Conservation (phyloP, 2,329 filamentous ascomycete species). For the Colletotrichum sansevieriae region DNA sequence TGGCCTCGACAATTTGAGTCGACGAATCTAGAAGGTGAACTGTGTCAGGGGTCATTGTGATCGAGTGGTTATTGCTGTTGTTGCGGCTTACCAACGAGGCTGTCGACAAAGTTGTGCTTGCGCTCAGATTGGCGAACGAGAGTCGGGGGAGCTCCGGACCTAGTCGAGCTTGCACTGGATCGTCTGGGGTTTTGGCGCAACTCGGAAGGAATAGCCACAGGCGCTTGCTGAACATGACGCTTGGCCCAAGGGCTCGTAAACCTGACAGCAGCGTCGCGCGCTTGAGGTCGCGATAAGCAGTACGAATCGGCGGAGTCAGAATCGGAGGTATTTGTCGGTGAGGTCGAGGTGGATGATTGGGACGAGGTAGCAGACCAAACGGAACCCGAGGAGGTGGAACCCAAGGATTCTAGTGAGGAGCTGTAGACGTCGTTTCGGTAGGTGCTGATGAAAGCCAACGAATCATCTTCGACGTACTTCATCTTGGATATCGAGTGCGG, state of each 20-base stretch:
- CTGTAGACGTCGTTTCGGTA: slow-evolving; percentile 73
- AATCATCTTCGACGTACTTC: slow-evolving; percentile 66
- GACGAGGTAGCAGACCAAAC: slow-evolving; percentile 82
- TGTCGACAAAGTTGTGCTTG: slow-evolving; percentile 96
- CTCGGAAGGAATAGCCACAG: slow-evolving; percentile 65
- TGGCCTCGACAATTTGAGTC: slow-evolving; percentile 95
- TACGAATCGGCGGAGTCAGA: slow-evolving; percentile 62
- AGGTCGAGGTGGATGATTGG: slow-evolving; percentile 78
- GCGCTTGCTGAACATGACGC: slow-evolving; percentile 43
- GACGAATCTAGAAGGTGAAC: slow-evolving; percentile 80
- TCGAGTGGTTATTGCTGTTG: slow-evolving; percentile 41
- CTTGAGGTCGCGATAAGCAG: slow-evolving; percentile 52
- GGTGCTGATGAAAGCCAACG: slow-evolving; percentile 64
- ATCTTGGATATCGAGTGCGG: slow-evolving; percentile 61
- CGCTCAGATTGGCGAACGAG: slow-evolving; percentile 90
- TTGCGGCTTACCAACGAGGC: slow-evolving; percentile 89
- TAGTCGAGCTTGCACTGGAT: slow-evolving; percentile 67
- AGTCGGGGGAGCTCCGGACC: slow-evolving; percentile 71
- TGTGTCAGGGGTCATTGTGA: slow-evolving; percentile 48
- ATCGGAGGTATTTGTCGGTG: slow-evolving; percentile 72
- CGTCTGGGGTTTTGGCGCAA: slow-evolving; percentile 75
- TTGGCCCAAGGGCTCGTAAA: slow-evolving; percentile 50
- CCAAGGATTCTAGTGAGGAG: slow-evolving; percentile 78
- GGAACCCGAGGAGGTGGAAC: slow-evolving; percentile 81
- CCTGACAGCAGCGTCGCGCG: slow-evolving; percentile 48